These are phyloP conservation scores for Cyberlindnera maritima DNA, from an alignment of 805 yeast species.

Conservation along the genomic window DNA sequence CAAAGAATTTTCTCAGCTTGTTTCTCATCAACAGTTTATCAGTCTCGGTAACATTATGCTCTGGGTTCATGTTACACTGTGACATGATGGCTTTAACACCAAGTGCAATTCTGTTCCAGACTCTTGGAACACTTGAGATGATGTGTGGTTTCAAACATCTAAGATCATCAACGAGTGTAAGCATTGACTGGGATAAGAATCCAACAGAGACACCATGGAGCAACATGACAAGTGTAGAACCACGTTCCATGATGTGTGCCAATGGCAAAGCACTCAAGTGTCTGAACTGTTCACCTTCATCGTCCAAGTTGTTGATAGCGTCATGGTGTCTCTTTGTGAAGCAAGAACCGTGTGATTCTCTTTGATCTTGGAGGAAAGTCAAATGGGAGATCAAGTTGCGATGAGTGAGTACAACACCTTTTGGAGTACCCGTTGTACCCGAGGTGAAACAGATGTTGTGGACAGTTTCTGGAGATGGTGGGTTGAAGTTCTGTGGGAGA, in stretches of 20 bases:
- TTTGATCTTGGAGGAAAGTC: conserved; percentile 9
- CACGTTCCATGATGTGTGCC: conserved; percentile 56
- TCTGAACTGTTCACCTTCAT: conserved; percentile 3
- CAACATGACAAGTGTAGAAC: conserved; percentile 35
- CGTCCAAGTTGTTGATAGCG: conserved; percentile 1
- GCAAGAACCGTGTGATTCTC: conserved; percentile 31
- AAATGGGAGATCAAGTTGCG: conserved; percentile 41
- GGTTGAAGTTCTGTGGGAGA: conserved; percentile 19
- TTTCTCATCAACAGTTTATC: conserved; percentile 1
- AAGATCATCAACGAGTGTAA: conserved; percentile 50
- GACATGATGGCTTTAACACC: conserved; percentile 33
- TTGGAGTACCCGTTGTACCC: conserved; percentile 66
- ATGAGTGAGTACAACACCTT: conserved; percentile 56
- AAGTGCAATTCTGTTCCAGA: conserved; percentile 50
- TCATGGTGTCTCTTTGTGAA: conserved; percentile 22
- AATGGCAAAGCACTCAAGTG: conserved; percentile 42
- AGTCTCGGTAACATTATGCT: conserved; percentile 9
- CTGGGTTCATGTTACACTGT: conserved; percentile 2
- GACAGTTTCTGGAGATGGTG: conserved; percentile 35
- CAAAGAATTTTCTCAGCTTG: neutral
- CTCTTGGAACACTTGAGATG: conserved; percentile 53
- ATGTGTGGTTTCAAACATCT: conserved; percentile 41
- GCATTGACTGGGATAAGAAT: conserved; percentile 34
- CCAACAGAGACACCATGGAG: conserved; percentile 39
- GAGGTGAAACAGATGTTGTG: conserved; percentile 60